Evolutionary conservation across 352 stramenopile genomes (phyloP).

Genomic region (Phytophthora pinifolia): DNA sequence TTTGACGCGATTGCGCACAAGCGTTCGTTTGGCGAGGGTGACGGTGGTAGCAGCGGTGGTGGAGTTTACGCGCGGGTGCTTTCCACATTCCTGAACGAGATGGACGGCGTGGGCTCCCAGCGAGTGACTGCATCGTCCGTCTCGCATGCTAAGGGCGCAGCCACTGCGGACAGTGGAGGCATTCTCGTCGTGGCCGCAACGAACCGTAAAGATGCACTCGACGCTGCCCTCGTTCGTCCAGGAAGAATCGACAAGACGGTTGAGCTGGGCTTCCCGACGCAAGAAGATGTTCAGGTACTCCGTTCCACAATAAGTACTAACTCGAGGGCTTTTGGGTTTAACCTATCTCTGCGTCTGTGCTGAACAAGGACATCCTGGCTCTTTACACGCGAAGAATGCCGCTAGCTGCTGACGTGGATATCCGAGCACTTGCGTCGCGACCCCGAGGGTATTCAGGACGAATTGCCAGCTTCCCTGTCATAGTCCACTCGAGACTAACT

Average conservation of each 20-base stretch:
- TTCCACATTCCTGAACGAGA: slow-evolving; percentile 86
- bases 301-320: neutral
- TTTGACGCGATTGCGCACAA: slow-evolving; percentile 85
- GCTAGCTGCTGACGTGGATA: slow-evolving; percentile 53
- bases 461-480: neutral
- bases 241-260: slow-evolving; percentile 80
- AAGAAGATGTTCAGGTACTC: slow-evolving; percentile 45
- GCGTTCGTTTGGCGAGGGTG: slow-evolving; percentile 54
- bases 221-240: slow-evolving; percentile 71
- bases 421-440: slow-evolving; percentile 40
- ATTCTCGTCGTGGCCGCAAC: slow-evolving; percentile 78
- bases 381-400: slow-evolving; percentile 75
- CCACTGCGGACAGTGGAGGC: slow-evolving; percentile 23
- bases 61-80: slow-evolving; percentile 80
- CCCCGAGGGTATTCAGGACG: slow-evolving; percentile 34
- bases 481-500: neutral
- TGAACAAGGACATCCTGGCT: slow-evolving; percentile 58
- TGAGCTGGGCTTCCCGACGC: slow-evolving; percentile 54
- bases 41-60: slow-evolving; percentile 37
- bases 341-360: slow-evolving; percentile 7
- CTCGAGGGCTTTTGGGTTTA: slow-evolving; percentile 1
- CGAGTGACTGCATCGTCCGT: slow-evolving; percentile 22
- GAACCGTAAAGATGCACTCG: slow-evolving; percentile 67
- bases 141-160: slow-evolving; percentile 11
- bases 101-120: slow-evolving; percentile 69